Conservation (phyloP, 768 basidiomycete genomes). For the Daedaleopsis sinensis region DNA sequence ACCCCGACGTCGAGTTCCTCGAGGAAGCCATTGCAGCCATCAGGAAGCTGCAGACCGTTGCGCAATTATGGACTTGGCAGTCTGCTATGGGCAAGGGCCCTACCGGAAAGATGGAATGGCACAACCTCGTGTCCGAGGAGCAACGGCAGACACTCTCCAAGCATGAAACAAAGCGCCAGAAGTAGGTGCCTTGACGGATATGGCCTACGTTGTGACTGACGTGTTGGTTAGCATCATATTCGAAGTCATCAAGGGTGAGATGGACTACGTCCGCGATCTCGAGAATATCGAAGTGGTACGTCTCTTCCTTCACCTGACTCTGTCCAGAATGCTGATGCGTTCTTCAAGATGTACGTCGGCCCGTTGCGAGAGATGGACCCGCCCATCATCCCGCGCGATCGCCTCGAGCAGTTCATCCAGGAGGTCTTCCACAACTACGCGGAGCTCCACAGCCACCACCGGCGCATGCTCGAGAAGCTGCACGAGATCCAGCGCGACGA, state of each 20-base stretch:
- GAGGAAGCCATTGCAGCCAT: constrained; percentile 85
- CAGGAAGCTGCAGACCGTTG: constrained; percentile 76
- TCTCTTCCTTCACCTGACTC: neutral
- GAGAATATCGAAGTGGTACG: constrained; percentile 81
- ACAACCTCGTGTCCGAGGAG: constrained; percentile 79
- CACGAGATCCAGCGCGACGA: constrained; percentile 89
- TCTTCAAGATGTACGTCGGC: constrained; percentile 72
- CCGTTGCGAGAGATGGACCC: constrained; percentile 75
- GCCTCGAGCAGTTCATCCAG: constrained; percentile 73
- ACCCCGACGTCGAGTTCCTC: constrained; percentile 83
- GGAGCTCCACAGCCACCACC: constrained; percentile 76
- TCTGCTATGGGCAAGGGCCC: constrained; percentile 83
- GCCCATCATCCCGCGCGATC: constrained; percentile 74
- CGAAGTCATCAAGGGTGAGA: constrained; percentile 93
- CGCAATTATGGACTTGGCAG: constrained; percentile 89
- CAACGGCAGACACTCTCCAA: constrained; percentile 62
- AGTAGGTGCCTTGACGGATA: constrained; percentile 49
- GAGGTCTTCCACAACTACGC: constrained; percentile 91
- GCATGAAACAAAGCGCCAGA: constrained; percentile 81
- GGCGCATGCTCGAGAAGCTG: constrained; percentile 74
- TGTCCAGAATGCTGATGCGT: constrained; percentile 1
- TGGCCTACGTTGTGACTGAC: constrained; percentile 1
- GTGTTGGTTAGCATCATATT: constrained; percentile 71
- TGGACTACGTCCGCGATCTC: constrained; percentile 92
- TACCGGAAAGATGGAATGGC: constrained; percentile 87